Percentiles rank a stretch among this genome's conserved stretches.
phyloP scores from a whole-genome alignment of 192 early-diverging fungal genomes.

The Chytriomyces sp. region DNA sequence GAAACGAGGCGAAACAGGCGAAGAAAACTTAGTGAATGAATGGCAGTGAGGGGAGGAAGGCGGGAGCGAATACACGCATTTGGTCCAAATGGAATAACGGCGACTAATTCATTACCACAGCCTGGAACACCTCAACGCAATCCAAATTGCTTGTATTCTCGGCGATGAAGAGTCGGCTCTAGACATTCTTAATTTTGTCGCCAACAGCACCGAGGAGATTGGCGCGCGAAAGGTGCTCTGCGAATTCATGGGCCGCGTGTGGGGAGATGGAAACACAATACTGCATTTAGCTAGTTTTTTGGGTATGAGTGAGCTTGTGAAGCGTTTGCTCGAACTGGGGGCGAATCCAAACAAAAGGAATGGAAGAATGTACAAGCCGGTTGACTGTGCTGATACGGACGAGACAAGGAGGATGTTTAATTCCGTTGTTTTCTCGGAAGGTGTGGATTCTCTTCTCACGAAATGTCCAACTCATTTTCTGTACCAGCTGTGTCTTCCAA shows the following conservation, averaged over 20 bases:
- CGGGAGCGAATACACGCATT: too few relatives aligned
- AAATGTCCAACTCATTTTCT: too few relatives aligned
- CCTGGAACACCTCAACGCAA: conserved; percentile 58
- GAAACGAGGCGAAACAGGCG: background rate
- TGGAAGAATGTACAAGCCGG: conserved; percentile 64
- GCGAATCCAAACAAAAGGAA: conserved; percentile 56
- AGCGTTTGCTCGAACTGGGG: conserved; percentile 56
- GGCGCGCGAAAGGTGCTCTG: conserved; percentile 64
- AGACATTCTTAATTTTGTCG: conserved; percentile 64
- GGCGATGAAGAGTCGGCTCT: conserved; percentile 67
- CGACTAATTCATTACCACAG: conserved; percentile 8
- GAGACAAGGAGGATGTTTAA: conserved; percentile 51
- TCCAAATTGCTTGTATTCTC: conserved; percentile 67
- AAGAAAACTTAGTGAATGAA: too few relatives aligned
- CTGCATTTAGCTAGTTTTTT: conserved; percentile 66
- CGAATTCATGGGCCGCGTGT: conserved; percentile 69
- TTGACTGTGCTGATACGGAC: conserved; percentile 69
- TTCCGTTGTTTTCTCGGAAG: conserved; percentile 20
- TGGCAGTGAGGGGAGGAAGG: too few relatives aligned
- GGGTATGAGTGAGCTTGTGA: conserved; percentile 67
- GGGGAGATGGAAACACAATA: conserved; percentile 70
- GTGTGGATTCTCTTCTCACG: too few relatives aligned
- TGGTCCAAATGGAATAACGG: background rate
- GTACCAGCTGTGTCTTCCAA: too few relatives aligned
- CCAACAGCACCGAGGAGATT: conserved; percentile 55